These are phyloP conservation scores for Ophiostoma himal-ulmi DNA, from an alignment of 2,329 filamentous ascomycete genomes.

Conservation along the genomic window DNA sequence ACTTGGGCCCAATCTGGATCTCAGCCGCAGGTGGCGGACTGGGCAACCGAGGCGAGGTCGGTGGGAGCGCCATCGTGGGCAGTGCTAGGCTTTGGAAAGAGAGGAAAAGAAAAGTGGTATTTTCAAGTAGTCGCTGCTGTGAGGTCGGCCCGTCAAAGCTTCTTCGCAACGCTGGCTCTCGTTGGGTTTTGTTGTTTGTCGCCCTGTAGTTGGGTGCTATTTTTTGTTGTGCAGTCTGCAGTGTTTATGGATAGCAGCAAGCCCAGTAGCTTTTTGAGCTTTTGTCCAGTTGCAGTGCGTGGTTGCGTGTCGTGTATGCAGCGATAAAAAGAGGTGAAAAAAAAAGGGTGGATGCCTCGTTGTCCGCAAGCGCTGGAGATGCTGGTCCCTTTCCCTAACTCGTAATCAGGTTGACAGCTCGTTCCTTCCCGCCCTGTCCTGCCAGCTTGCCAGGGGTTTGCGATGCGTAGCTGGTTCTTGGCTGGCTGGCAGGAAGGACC, in stretches of 20 bases:
- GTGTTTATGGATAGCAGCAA: background rate
- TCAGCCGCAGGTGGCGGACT: conserved; percentile 93
- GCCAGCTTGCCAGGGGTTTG: conserved; percentile 18
- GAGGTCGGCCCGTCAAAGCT: background rate
- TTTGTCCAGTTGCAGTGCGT: background rate
- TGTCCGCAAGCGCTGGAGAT: conserved; percentile 20
- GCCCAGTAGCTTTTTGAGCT: background rate
- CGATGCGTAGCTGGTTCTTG: conserved; percentile 15
- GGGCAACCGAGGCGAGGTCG: conserved; percentile 77
- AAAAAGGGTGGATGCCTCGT: background rate
- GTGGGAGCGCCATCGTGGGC: conserved; percentile 47
- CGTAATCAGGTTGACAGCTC: conserved; percentile 8
- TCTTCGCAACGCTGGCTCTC: background rate
- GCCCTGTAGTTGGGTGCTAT: background rate
- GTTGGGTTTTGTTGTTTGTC: background rate
- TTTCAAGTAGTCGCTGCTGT: background rate
- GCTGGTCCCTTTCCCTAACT: background rate
- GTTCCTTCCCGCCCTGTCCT: conserved; percentile 14
- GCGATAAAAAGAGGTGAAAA: background rate
- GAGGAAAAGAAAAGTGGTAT: background rate
- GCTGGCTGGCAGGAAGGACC: conserved; percentile 9
- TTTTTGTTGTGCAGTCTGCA: background rate
- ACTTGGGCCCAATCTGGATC: conserved; percentile 66
- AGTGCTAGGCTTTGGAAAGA: too few relatives aligned
- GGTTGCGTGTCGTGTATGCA: background rate